phyloP scores from a whole-genome alignment of 108 stramenopile species.

The Skeletonema potamos region DNA sequence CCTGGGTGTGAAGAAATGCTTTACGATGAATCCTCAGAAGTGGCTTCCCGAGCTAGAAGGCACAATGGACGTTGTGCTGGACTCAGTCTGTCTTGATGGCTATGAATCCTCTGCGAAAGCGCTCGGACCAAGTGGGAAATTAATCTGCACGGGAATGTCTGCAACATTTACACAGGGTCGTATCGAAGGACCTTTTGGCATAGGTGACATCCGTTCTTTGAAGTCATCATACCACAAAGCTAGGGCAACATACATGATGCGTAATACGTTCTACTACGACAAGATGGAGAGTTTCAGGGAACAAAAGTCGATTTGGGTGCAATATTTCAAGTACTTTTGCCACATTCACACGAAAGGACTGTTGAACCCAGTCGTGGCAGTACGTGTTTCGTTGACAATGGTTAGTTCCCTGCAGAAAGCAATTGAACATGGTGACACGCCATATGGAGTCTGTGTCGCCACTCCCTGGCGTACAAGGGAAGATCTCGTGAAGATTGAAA shows the following conservation, averaged over 20 bases:
- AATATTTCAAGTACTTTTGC: conserved; percentile 56
- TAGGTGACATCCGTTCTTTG: conserved; percentile 42
- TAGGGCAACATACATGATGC: conserved; percentile 48
- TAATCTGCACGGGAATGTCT: conserved; percentile 59
- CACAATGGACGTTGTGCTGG: conserved; percentile 68
- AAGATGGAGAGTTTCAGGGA: conserved; percentile 50
- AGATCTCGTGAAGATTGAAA: neutral
- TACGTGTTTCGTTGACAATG: conserved; percentile 52
- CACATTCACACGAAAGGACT: conserved; percentile 49
- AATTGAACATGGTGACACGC: conserved; percentile 54
- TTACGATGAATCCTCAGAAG: conserved; percentile 46
- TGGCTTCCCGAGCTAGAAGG: conserved; percentile 60
- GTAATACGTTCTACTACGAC: conserved; percentile 48
- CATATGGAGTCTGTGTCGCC: conserved; percentile 62
- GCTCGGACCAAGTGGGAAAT: conserved; percentile 39
- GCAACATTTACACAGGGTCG: conserved; percentile 45
- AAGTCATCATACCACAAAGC: conserved; percentile 35
- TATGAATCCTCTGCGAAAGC: conserved; percentile 46
- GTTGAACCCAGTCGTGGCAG: conserved; percentile 62
- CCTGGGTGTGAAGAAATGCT: conserved; percentile 37
- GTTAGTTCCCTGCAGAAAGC: conserved; percentile 57
- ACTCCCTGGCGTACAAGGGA: conserved; percentile 55
- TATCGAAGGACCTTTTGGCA: conserved; percentile 36
- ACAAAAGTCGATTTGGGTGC: conserved; percentile 32
- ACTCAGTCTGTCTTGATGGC: conserved; percentile 49